A percentile compares a stretch with the other conserved stretches of the same genome.
phyloP scores from a whole-genome alignment of 148 eudicot genomes.

The Rhododendron ferrugineum region DNA sequence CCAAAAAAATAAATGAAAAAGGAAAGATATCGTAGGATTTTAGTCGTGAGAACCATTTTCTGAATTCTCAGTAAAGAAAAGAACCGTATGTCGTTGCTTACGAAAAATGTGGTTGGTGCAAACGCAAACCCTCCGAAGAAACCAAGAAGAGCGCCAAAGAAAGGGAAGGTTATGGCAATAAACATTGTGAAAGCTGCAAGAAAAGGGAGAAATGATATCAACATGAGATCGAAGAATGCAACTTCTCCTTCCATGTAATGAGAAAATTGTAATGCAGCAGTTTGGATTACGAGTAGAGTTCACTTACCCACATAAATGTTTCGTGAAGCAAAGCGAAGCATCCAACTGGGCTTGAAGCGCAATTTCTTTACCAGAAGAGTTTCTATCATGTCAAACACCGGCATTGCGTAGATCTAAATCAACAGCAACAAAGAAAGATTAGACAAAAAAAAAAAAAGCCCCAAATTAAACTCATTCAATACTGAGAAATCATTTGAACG shows the following conservation, averaged over 20 bases:
- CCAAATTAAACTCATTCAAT: background rate
- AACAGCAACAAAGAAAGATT: background rate
- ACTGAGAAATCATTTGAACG: background rate
- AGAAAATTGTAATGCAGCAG: background rate
- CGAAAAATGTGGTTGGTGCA: slow-evolving; percentile 34
- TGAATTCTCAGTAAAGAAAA: background rate
- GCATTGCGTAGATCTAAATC: slow-evolving; percentile 40
- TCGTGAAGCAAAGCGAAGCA: slow-evolving; percentile 31
- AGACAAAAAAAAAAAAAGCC: background rate
- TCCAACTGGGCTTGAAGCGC: slow-evolving; percentile 25
- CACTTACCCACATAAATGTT: slow-evolving; percentile 40
- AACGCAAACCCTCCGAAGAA: slow-evolving; percentile 36
- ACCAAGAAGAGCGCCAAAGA: slow-evolving; percentile 30
- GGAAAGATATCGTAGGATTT: background rate
- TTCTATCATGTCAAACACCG: slow-evolving; percentile 46
- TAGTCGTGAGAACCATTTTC: background rate
- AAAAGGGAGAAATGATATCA: background rate
- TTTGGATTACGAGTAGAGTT: background rate
- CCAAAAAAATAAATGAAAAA: background rate
- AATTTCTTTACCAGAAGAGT: slow-evolving; percentile 30
- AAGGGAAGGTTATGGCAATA: slow-evolving; percentile 25
- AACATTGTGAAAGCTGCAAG: slow-evolving; percentile 32
- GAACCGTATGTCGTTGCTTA: slow-evolving; percentile 1
- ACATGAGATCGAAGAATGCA: background rate
- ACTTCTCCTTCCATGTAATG: background rate